phyloP scores from a whole-genome alignment of 2,329 filamentous ascomycete genomes.

The Claviceps monticola region DNA sequence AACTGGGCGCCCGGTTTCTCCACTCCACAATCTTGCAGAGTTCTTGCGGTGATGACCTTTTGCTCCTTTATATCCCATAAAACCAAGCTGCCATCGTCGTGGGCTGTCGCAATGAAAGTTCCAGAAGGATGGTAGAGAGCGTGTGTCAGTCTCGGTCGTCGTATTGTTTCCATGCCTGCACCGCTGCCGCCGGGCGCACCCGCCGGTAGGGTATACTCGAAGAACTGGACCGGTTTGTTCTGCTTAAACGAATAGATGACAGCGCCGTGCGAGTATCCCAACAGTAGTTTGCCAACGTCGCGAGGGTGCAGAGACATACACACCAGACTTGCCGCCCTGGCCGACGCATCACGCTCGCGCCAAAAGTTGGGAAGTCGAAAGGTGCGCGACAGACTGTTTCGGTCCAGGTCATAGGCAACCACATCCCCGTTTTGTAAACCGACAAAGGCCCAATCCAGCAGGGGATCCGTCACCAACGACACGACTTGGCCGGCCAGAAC shows the following conservation, averaged over 20 bases:
- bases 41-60: slow-evolving; percentile 69
- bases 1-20: slow-evolving; percentile 46
- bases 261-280: slow-evolving; percentile 81
- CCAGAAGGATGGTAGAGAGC: slow-evolving; percentile 92
- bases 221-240: slow-evolving; percentile 62
- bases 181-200: slow-evolving; percentile 77
- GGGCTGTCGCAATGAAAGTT: slow-evolving; percentile 72
- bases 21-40: slow-evolving; percentile 58
- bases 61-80: slow-evolving; percentile 93
- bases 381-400: slow-evolving; percentile 51
- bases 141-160: slow-evolving; percentile 64
- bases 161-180: slow-evolving; percentile 42
- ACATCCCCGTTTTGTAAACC: slow-evolving; percentile 74
- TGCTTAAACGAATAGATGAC: slow-evolving; percentile 93
- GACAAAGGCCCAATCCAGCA: slow-evolving; percentile 84
- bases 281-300: slow-evolving; percentile 80
- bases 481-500: slow-evolving; percentile 65
- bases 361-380: slow-evolving; percentile 84
- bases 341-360: slow-evolving; percentile 56
- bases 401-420: slow-evolving; percentile 84
- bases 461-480: slow-evolving; percentile 67
- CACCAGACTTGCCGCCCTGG: slow-evolving; percentile 48
- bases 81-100: slow-evolving; percentile 83
- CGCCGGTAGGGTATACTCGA: slow-evolving; percentile 67
- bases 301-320: slow-evolving; percentile 76